These are phyloP conservation scores for Pseudevernia furfuracea DNA, from an alignment of 495 filamentous ascomycete species.

Conservation along the genomic window DNA sequence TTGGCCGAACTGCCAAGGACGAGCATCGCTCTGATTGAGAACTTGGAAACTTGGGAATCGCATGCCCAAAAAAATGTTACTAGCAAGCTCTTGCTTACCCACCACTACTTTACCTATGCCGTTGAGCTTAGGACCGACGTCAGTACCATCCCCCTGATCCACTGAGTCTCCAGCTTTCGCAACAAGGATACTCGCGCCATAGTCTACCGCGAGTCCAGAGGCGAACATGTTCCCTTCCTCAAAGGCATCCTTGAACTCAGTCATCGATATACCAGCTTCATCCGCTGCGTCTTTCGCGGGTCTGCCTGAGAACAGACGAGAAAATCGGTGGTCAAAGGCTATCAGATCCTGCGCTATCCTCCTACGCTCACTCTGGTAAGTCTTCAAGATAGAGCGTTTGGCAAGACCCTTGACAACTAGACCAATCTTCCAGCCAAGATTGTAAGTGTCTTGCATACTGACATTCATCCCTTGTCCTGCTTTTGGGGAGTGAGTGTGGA, in stretches of 20 bases:
- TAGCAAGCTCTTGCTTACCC: slow-evolving; percentile 34
- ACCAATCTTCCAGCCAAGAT: slow-evolving; percentile 69
- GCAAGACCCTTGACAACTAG: slow-evolving; percentile 48
- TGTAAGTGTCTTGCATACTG: slow-evolving; percentile 56
- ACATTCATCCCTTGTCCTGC: slow-evolving; percentile 75
- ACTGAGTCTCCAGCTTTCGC: slow-evolving; percentile 30
- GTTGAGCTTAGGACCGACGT: background rate
- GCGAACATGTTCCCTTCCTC: slow-evolving; percentile 42
- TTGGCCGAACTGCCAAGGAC: slow-evolving; percentile 47
- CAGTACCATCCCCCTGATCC: slow-evolving; percentile 19
- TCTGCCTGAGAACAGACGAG: slow-evolving; percentile 42
- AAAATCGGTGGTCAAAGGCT: slow-evolving; percentile 58
- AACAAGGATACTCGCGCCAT: slow-evolving; percentile 37
- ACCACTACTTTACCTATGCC: background rate
- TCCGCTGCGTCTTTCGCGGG: slow-evolving; percentile 30
- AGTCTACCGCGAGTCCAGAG: slow-evolving; percentile 41
- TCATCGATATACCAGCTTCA: slow-evolving; percentile 38
- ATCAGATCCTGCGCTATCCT: slow-evolving; percentile 66
- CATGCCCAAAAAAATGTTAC: slow-evolving; percentile 46
- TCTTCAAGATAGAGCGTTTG: slow-evolving; percentile 50
- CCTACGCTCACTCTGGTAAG: slow-evolving; percentile 63
- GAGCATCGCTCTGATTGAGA: slow-evolving; percentile 50
- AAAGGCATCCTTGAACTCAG: slow-evolving; percentile 43
- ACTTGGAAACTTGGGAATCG: slow-evolving; percentile 54
- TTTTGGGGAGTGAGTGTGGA: slow-evolving; percentile 61